phyloP scores from a whole-genome alignment of 495 filamentous ascomycete genomes.

The Aspergillus cavernicola region DNA sequence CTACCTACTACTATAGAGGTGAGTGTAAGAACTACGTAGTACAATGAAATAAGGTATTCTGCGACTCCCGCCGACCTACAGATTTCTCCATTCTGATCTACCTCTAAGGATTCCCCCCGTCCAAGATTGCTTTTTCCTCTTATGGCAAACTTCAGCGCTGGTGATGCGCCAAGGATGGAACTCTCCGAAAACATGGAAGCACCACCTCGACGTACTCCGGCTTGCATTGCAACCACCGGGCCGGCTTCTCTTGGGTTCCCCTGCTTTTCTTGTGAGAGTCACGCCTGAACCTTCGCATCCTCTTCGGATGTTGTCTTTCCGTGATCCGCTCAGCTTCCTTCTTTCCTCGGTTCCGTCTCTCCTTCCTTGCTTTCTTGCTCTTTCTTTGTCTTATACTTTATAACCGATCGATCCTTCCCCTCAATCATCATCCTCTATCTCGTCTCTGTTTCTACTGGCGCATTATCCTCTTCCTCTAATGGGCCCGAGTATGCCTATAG shows the following conservation, averaged over 20 bases:
- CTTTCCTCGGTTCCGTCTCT: background rate
- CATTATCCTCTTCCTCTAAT: too few relatives aligned
- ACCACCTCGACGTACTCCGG: background rate
- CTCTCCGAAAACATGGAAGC: conserved; percentile 1
- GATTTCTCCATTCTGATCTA: too few relatives aligned
- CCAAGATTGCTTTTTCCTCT: too few relatives aligned
- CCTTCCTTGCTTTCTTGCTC: background rate
- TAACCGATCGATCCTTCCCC: background rate
- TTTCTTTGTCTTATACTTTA: background rate
- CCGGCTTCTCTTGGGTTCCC: conserved; percentile 2
- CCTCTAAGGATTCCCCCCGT: too few relatives aligned
- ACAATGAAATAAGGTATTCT: too few relatives aligned
- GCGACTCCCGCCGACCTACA: too few relatives aligned
- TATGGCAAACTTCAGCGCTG: background rate
- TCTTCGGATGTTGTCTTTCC: conserved; percentile 6
- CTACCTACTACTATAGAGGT: too few relatives aligned
- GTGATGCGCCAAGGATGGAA: background rate
- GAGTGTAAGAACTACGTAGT: too few relatives aligned
- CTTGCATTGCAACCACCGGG: background rate
- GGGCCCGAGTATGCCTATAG: conserved; percentile 5
- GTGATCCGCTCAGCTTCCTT: conserved; percentile 7
- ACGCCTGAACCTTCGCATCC: background rate
- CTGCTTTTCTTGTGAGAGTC: conserved; percentile 4
- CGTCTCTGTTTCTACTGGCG: background rate
- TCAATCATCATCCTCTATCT: background rate